phyloP scores from a whole-genome alignment of 495 filamentous ascomycete species.

The Aspergillus conjunctus region DNA sequence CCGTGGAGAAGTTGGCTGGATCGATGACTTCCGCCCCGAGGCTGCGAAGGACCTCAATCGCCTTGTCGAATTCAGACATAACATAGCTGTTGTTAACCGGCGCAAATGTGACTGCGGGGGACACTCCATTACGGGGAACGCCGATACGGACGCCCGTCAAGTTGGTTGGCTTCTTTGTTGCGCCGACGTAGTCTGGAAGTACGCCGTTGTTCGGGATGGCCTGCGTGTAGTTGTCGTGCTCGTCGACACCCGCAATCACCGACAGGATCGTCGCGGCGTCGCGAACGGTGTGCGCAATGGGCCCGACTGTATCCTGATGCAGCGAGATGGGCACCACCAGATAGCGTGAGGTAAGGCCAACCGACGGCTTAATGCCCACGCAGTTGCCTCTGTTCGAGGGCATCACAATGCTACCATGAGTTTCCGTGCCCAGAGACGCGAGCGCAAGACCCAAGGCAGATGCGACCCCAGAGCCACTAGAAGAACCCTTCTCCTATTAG shows the following conservation, averaged over 20 bases:
- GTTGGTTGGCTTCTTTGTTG: neutral
- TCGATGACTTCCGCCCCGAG: neutral
- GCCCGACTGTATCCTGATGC: slow-evolving; percentile 6
- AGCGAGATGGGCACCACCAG: neutral
- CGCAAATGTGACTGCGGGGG: neutral
- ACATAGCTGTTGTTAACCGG: neutral
- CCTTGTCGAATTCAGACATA: neutral
- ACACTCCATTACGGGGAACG: neutral
- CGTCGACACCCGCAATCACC: neutral
- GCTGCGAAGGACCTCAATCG: neutral
- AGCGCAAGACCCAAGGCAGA: neutral
- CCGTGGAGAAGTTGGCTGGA: neutral
- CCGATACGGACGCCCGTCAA: neutral
- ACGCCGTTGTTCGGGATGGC: neutral
- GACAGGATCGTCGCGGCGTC: neutral
- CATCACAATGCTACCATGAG: neutral
- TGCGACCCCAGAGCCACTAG: neutral
- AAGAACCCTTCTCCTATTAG: neutral
- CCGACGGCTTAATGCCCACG: slow-evolving; percentile 1
- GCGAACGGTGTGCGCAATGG: neutral
- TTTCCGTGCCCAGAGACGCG: neutral
- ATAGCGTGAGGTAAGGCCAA: slow-evolving; percentile 1
- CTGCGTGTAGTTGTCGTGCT: slow-evolving; percentile 2
- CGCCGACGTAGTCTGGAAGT: neutral
- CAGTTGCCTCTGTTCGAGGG: neutral